phyloP scores from a whole-genome alignment of 2,329 filamentous ascomycete species.

The Hypoxylon sp. region DNA sequence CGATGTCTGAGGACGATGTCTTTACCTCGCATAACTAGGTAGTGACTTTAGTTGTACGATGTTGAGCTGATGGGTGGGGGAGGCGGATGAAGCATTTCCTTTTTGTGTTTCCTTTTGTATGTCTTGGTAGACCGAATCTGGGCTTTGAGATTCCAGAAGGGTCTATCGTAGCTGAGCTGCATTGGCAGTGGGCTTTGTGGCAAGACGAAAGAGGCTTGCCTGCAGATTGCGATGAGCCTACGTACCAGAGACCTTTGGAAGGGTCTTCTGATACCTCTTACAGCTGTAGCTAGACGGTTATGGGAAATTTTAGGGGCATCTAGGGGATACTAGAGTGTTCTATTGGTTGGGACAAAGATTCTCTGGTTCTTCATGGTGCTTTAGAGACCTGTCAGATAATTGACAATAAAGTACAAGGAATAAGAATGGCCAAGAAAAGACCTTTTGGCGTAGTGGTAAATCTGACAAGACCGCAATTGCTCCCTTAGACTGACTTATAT shows the following conservation, averaged over 20 bases:
- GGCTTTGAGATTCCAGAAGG: not conserved
- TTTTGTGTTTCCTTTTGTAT: not conserved
- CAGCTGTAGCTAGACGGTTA: not conserved
- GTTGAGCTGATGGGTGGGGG: not conserved
- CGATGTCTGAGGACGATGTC: not conserved
- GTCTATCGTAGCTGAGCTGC: not conserved
- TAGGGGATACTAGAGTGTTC: not conserved
- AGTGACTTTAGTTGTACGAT: not conserved
- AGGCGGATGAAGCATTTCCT: not conserved
- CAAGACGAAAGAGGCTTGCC: not conserved
- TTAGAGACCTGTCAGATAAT: too few relatives aligned
- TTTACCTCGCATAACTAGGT: not conserved
- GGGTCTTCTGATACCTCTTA: not conserved
- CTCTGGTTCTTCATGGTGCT: not conserved
- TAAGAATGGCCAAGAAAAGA: too few relatives aligned
- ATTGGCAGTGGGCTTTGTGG: not conserved
- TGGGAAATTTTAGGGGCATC: not conserved
- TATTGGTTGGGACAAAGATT: not conserved
- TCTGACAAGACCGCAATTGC: too few relatives aligned
- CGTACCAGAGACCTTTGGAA: not conserved
- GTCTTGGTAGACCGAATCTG: not conserved
- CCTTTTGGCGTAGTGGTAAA: too few relatives aligned
- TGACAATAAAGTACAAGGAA: too few relatives aligned
- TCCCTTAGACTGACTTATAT: not conserved
- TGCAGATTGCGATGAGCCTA: not conserved